Base-by-base conservation (phyloP, 768 basidiomycete species). In the Boletus huronensis region DNA sequence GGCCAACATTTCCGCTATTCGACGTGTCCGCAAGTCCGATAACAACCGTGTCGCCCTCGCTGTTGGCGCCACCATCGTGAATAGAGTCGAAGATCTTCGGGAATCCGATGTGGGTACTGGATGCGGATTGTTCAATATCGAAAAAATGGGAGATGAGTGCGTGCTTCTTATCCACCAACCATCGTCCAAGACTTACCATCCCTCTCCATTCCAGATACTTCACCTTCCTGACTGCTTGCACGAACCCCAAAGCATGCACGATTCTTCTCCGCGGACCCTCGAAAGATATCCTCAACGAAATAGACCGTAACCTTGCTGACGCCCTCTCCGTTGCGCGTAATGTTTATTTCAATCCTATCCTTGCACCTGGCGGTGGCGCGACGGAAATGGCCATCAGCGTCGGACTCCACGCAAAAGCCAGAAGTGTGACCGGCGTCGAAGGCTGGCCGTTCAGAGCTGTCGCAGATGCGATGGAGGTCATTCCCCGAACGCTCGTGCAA, bases 41-140 rank as follows among this genome's bases (percentile, higher is more conserved):
- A 98, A 98, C 78, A 99, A 98, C 74, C 90, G 97, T 42, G 91
- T 98, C 59, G 97, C 97, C 0, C 87, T 97, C 25, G 95, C 94
- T 1, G 87, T 91, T 36, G 94, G 94, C 23, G 96, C 92, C 1
- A 98, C 93, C 29, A 98, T 99, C 72, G 92, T 99, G 57, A 98
- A 98, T 74, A 85, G 95, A 16, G 79, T 94, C 21, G 97, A 99
- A 67, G 96, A 98, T 69, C 78, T 99, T 34, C 83, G 94, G 21
- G 96, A 96, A 63, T 72, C 83, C 1, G 97, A 98, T 64, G 80
- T 99, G 44, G 97, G 97, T 17, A 95, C 92, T 1, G 75, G 85
- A 50, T 99, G 97, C 68, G 97, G 97, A 1, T 77, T 96, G n/a
- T 98, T 98, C 82, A 77, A 96, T 68, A 82, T 98, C 55, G 93